Evolutionary conservation across 2,329 filamentous ascomycete genomes (phyloP).

Genomic region (Herpomyces periplanetae): DNA sequence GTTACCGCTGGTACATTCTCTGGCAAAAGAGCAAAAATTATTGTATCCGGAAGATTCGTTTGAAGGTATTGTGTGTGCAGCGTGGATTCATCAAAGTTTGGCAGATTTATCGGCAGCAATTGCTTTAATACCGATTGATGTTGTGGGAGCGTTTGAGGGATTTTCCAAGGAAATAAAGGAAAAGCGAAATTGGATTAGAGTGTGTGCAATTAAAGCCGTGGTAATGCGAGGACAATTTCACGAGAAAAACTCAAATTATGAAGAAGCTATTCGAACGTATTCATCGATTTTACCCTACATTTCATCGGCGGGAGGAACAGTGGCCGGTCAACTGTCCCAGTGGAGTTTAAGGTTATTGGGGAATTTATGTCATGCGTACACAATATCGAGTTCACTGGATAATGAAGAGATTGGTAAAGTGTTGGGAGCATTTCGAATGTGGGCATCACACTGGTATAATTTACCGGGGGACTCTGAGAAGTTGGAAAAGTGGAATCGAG

Average conservation of each 20-base stretch:
- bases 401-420: too few species aligned
- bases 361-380: too few species aligned
- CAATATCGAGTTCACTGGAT: too few species aligned
- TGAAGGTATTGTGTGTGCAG: slow-evolving; percentile 44
- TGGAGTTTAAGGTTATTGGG: too few species aligned
- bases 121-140: slow-evolving; percentile 19
- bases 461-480: too few species aligned
- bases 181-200: slow-evolving; percentile 32
- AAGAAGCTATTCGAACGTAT: slow-evolving; percentile 25
- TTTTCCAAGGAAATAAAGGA: slow-evolving; percentile 13
- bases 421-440: too few species aligned
- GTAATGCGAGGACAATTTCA: slow-evolving; percentile 9
- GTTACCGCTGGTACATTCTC: slow-evolving; percentile 8
- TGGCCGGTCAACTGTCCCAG: too few species aligned
- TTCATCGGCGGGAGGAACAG: too few species aligned
- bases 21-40: slow-evolving; percentile 8
- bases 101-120: slow-evolving; percentile 23
- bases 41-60: slow-evolving; percentile 16
- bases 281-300: slow-evolving; percentile 23
- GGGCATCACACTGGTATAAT: too few species aligned
- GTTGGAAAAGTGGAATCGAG: too few species aligned
- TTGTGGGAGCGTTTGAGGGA: slow-evolving; percentile 15
- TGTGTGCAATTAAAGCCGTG: slow-evolving; percentile 33
- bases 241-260: slow-evolving; percentile 8
- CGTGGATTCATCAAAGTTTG: slow-evolving; percentile 44